Percentiles rank a stretch among this genome's conserved stretches.
Conservation (phyloP, 2,329 filamentous ascomycete genomes). For the Sporothrix protearum region DNA sequence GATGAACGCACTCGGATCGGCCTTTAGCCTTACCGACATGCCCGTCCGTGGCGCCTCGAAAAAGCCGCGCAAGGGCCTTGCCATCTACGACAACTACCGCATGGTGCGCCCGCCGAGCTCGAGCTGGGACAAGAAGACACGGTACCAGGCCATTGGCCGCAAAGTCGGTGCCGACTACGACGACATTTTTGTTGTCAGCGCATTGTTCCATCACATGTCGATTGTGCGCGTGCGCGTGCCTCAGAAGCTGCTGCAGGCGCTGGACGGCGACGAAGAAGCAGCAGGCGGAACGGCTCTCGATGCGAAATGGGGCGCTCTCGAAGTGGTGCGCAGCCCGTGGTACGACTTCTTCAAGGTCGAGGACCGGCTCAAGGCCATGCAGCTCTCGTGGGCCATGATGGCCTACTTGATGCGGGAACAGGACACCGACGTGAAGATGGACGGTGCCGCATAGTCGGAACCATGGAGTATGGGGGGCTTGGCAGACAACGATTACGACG, state of each 20-base stretch:
- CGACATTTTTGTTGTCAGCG: constrained; percentile 60
- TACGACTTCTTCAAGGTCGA: constrained; percentile 56
- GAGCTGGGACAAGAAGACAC: constrained; percentile 59
- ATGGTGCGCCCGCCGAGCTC: constrained; percentile 56
- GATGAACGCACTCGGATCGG: constrained; percentile 5
- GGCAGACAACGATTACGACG: not conserved
- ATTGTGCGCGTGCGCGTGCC: constrained; percentile 59
- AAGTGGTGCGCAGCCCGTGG: constrained; percentile 58
- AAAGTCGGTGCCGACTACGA: constrained; percentile 48
- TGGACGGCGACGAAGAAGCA: constrained; percentile 45
- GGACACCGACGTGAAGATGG: constrained; percentile 22
- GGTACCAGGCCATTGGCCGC: constrained; percentile 56
- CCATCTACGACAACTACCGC: constrained; percentile 61
- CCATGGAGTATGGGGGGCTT: not conserved
- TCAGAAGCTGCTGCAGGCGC: constrained; percentile 47
- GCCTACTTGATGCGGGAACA: constrained; percentile 55
- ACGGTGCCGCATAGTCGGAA: not conserved
- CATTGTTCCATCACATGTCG: constrained; percentile 59
- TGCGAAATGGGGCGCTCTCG: constrained; percentile 36
- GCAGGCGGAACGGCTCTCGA: constrained; percentile 27
- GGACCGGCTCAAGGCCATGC: constrained; percentile 56
- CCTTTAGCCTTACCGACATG: not conserved
- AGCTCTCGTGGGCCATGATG: constrained; percentile 57
- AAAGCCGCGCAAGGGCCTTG: constrained; percentile 53
- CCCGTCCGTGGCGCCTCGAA: constrained; percentile 34